A percentile compares a stretch with the other conserved stretches of the same genome.
Conservation (phyloP, 73 alveolate species). For the Paramecium tetraurelia region DNA sequence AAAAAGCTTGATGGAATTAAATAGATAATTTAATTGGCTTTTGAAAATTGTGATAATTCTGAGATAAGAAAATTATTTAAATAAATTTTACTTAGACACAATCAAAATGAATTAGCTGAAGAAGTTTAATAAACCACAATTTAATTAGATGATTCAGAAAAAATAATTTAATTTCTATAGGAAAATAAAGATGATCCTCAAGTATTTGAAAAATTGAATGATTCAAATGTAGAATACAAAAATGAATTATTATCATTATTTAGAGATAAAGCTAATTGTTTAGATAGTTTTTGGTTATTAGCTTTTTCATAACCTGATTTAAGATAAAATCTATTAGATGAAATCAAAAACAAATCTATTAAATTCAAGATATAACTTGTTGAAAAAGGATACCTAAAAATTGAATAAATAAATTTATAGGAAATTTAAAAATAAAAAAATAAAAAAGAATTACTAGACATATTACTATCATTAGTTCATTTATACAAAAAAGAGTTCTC, state of each 20-base stretch:
- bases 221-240: background rate
- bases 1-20: conserved; percentile 6
- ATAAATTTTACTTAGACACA: background rate
- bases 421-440: background rate
- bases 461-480: background rate
- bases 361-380: background rate
- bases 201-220: background rate
- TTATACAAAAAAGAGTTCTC: background rate
- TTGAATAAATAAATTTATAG: background rate
- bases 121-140: background rate
- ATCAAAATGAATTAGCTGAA: conserved; percentile 7
- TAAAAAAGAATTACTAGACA: conserved; percentile 6
- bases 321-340: background rate
- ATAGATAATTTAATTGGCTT: background rate
- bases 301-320: background rate
- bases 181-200: background rate
- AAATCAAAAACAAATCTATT: background rate
- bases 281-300: background rate
- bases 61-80: background rate
- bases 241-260: background rate
- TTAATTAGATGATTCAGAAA: background rate
- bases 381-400: background rate
- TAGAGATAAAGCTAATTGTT: background rate
- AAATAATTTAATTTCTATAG: background rate
- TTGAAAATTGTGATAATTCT: background rate